A percentile compares a stretch with the other conserved stretches of the same genome.
phyloP scores from a whole-genome alignment of 805 yeast genomes.

The Tetrapisispora namnaoensis region DNA sequence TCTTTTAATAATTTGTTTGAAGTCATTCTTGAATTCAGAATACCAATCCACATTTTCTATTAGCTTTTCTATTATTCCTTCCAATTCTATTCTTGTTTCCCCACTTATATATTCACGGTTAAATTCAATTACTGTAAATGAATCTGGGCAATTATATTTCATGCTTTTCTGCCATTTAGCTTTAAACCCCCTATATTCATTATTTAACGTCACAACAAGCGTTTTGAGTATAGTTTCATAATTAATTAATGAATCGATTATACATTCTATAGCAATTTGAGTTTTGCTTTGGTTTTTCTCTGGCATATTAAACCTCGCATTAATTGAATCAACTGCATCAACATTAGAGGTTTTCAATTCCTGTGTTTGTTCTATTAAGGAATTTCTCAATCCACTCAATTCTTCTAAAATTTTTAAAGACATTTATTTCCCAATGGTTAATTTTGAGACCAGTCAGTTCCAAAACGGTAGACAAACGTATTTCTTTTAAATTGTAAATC shows the following conservation, averaged over 20 bases:
- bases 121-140: conserved; percentile 6
- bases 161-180: conserved; percentile 11
- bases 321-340: background rate
- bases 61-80: conserved; percentile 4
- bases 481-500: background rate
- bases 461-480: too few species aligned
- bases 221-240: conserved; percentile 14
- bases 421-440: background rate
- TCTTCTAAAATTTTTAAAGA: background rate
- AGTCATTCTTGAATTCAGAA: conserved; percentile 9
- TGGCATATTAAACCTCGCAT: background rate
- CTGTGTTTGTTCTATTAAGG: background rate
- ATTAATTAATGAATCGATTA: conserved; percentile 2
- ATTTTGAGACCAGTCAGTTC: too few species aligned
- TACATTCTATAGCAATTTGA: background rate
- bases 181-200: conserved; percentile 8
- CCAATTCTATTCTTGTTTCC: background rate
- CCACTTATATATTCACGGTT: conserved; percentile 1
- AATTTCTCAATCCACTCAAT: background rate
- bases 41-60: conserved; percentile 16
- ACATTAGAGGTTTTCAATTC: background rate
- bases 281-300: background rate
- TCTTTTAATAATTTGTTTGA: conserved; percentile 3
- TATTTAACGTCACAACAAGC: conserved; percentile 10
- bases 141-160: conserved; percentile 5